Evolutionary conservation across 2,329 filamentous ascomycete species (phyloP).

Genomic region (Pochonia chlamydosporia): DNA sequence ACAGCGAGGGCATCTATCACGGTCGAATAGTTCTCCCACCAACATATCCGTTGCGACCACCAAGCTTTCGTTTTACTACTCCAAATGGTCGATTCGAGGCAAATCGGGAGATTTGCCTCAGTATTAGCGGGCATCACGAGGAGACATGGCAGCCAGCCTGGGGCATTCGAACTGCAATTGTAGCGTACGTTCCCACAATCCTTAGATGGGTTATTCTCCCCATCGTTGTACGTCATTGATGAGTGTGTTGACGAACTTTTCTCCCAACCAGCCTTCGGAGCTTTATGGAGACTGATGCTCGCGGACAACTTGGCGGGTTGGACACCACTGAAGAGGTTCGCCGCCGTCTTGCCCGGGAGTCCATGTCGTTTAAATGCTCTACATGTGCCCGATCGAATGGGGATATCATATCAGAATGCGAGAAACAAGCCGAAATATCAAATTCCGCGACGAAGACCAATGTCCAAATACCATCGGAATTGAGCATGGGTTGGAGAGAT

Average conservation of each 20-base stretch:
- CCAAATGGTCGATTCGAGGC: constrained; percentile 90
- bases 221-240: too few relatives aligned
- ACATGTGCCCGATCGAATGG: constrained; percentile 66
- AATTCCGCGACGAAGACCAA: constrained; percentile 29
- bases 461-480: constrained; percentile 46
- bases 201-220: too few relatives aligned
- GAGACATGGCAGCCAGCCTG: constrained; percentile 98
- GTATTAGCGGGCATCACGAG: constrained; percentile 91
- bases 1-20: constrained; percentile 82
- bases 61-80: constrained; percentile 92
- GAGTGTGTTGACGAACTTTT: too few relatives aligned
- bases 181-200: constrained; percentile 46
- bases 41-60: constrained; percentile 85
- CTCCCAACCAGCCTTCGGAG: constrained; percentile 53
- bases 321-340: constrained; percentile 67
- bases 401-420: constrained; percentile 68
- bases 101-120: constrained; percentile 94
- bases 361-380: constrained; percentile 59
- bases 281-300: constrained; percentile 89
- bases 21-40: constrained; percentile 88
- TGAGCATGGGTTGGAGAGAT: constrained; percentile 67
- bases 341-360: constrained; percentile 62
- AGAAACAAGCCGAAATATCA: constrained; percentile 44
- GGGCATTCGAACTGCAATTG: constrained; percentile 86
- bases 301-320: constrained; percentile 84